Evolutionary conservation across 768 basidiomycete genomes (phyloP), one percentile per base, ranked within the genome.

Genomic region (Mycena vitilis): DNA sequence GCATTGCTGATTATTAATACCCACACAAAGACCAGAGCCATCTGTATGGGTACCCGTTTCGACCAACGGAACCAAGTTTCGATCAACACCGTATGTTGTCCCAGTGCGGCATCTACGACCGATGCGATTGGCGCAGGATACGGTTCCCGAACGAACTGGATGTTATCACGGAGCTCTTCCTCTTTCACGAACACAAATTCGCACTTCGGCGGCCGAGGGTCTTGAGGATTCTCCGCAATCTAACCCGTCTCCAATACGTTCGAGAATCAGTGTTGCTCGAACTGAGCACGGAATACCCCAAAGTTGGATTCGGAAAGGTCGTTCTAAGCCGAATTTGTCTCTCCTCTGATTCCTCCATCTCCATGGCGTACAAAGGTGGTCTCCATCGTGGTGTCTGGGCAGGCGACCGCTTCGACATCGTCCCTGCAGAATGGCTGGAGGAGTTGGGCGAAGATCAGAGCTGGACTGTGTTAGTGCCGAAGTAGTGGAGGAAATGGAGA

Each of bases 311-410:
- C 45, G 65, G 71, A 15, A 18, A 70, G 23, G 36, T 73, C 34
- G 20, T 71, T 5, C 10, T 72, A 11, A 55, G 55, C 13, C 65
- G 69, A 10, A 71, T 74, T n/a, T 72, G 70, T 66, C 61, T 68
- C 64, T 73, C 74, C 5, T 54, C 68, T 8, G 53, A 68, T 30
- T 5, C 59, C 40, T 65, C 55, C 12, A 55, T 36, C 5, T 9
- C 57, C 20, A 67, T 70, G 71, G 30, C 30, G 7, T 73, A 68
- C 61, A 62, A 67, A 0, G 71, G 65, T 3, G 30, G 3, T 15
- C 58, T 75, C 34, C 70, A 73, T 36, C 70, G 65, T 4, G 74
- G 74, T 4, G 73, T 60, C 5, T 75, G 74, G 73, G 73, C 73
- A 2, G 74, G 74, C 4, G 68, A 75, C 58, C 64, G 73, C 12